Conservation (phyloP, 1,284 basidiomycete species). For the Sanghuangporus baumii region DNA sequence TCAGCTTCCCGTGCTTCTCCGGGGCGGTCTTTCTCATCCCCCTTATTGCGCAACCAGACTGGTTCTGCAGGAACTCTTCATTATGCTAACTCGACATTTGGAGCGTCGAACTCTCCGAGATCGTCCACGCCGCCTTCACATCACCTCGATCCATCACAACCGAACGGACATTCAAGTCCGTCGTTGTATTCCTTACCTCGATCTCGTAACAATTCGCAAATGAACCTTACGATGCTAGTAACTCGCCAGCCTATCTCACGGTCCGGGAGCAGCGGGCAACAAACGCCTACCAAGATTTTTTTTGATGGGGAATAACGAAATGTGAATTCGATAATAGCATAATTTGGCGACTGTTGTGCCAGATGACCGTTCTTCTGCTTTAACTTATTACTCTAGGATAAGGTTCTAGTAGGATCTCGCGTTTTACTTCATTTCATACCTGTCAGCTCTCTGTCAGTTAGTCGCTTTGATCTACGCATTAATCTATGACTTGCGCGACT, state of each 20-base stretch:
- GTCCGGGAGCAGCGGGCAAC: slow-evolving; percentile 32
- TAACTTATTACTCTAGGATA: slow-evolving; percentile 6
- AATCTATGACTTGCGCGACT: background rate
- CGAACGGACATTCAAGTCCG: slow-evolving; percentile 8
- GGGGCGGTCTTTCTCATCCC: slow-evolving; percentile 18
- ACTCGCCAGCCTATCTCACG: slow-evolving; percentile 39
- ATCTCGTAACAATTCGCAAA: slow-evolving; percentile 60
- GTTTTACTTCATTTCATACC: background rate
- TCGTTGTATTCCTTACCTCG: slow-evolving; percentile 35
- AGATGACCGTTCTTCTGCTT: background rate
- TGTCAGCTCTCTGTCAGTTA: background rate
- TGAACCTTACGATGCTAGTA: slow-evolving; percentile 47
- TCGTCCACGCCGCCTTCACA: slow-evolving; percentile 24
- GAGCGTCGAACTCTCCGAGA: slow-evolving; percentile 16
- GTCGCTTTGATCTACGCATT: background rate
- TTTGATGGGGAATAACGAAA: slow-evolving; percentile 9
- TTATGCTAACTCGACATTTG: background rate
- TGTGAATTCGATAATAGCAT: background rate
- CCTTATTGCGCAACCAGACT: slow-evolving; percentile 9
- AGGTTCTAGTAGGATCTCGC: background rate
- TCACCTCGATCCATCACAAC: slow-evolving; percentile 25
- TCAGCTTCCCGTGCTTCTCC: slow-evolving; percentile 16
- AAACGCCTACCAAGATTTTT: slow-evolving; percentile 18
- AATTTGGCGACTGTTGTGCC: background rate
- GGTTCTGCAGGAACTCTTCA: slow-evolving; percentile 3